Evolutionary conservation across 2,329 filamentous ascomycete species (phyloP).

Genomic region (Anisogramma anomala): DNA sequence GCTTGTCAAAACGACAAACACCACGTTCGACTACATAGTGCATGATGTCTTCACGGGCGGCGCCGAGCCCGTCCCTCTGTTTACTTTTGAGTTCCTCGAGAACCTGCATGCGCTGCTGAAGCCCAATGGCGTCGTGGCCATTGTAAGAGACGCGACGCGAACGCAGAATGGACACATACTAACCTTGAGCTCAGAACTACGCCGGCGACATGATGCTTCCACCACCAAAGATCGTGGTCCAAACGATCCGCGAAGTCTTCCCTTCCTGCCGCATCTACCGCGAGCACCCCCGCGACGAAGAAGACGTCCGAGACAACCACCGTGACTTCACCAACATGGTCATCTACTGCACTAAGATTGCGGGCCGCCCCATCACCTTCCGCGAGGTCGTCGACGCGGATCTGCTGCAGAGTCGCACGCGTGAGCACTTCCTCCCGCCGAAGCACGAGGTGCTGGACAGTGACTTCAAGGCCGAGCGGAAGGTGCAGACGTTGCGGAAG

Average conservation of each 20-base stretch:
- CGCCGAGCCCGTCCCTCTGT: slow-evolving; percentile 77
- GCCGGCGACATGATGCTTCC: slow-evolving; percentile 76
- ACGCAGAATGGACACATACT: background rate
- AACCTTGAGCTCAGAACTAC: slow-evolving; percentile 57
- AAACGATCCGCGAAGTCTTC: slow-evolving; percentile 74
- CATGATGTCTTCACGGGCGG: slow-evolving; percentile 98
- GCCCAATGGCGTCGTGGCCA: slow-evolving; percentile 72
- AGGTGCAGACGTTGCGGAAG: slow-evolving; percentile 43
- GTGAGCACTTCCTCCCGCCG: slow-evolving; percentile 61
- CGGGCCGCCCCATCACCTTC: slow-evolving; percentile 45
- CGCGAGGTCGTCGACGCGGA: slow-evolving; percentile 53
- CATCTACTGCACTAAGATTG: slow-evolving; percentile 72
- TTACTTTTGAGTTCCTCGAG: slow-evolving; percentile 73
- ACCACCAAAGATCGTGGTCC: slow-evolving; percentile 64
- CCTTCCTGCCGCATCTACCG: slow-evolving; percentile 86
- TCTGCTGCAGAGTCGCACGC: slow-evolving; percentile 58
- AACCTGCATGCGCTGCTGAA: slow-evolving; percentile 61
- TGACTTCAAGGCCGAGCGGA: slow-evolving; percentile 31
- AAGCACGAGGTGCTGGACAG: slow-evolving; percentile 52
- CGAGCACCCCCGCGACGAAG: slow-evolving; percentile 49
- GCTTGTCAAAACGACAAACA: slow-evolving; percentile 29
- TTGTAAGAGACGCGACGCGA: slow-evolving; percentile 42
- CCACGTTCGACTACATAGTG: slow-evolving; percentile 77
- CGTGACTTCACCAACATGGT: slow-evolving; percentile 91
- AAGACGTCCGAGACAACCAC: slow-evolving; percentile 34